A percentile compares a stretch with the other conserved stretches of the same genome.
Evolutionary conservation across 495 filamentous ascomycete genomes (phyloP).

Genomic region (Annulohypoxylon moriforme): DNA sequence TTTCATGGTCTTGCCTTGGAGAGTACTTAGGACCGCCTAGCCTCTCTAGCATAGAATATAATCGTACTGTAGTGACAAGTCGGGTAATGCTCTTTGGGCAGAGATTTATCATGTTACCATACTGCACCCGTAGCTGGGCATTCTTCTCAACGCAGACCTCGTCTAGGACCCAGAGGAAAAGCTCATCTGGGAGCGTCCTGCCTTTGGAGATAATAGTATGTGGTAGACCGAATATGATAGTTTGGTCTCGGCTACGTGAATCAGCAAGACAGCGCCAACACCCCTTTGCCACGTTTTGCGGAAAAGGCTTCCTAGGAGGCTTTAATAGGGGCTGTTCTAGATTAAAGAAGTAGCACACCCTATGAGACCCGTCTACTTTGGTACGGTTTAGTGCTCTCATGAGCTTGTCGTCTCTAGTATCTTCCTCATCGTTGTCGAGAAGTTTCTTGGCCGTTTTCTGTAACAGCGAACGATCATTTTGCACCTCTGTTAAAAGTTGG

Average conservation of each 20-base stretch:
- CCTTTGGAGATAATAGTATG: slow-evolving; percentile 66
- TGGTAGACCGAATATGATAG: slow-evolving; percentile 75
- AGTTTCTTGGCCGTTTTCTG: slow-evolving; percentile 56
- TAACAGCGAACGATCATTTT: slow-evolving; percentile 40
- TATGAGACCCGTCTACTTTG: slow-evolving; percentile 70
- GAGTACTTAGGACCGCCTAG: slow-evolving; percentile 55
- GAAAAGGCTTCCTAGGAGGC: slow-evolving; percentile 48
- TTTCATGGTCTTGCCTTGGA: slow-evolving; percentile 32
- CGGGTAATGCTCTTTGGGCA: slow-evolving; percentile 54
- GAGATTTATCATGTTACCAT: slow-evolving; percentile 60
- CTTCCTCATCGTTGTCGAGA: slow-evolving; percentile 65
- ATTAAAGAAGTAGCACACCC: slow-evolving; percentile 76
- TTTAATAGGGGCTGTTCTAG: slow-evolving; percentile 36
- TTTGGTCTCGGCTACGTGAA: slow-evolving; percentile 65
- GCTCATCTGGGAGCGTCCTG: slow-evolving; percentile 70
- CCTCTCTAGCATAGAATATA: slow-evolving; percentile 54
- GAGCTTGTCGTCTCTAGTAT: slow-evolving; percentile 66
- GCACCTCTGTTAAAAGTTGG: slow-evolving; percentile 31
- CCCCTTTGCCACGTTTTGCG: slow-evolving; percentile 43
- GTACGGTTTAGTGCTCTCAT: slow-evolving; percentile 79
- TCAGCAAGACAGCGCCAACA: slow-evolving; percentile 59
- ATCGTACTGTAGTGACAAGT: slow-evolving; percentile 49
- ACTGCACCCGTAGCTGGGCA: slow-evolving; percentile 72
- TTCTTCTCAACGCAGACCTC: slow-evolving; percentile 71
- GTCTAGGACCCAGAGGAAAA: slow-evolving; percentile 79